A percentile compares a stretch with the other conserved stretches of the same genome.
Evolutionary conservation across 352 stramenopile genomes (phyloP).

Genomic region (Aphanomyces invadans): DNA sequence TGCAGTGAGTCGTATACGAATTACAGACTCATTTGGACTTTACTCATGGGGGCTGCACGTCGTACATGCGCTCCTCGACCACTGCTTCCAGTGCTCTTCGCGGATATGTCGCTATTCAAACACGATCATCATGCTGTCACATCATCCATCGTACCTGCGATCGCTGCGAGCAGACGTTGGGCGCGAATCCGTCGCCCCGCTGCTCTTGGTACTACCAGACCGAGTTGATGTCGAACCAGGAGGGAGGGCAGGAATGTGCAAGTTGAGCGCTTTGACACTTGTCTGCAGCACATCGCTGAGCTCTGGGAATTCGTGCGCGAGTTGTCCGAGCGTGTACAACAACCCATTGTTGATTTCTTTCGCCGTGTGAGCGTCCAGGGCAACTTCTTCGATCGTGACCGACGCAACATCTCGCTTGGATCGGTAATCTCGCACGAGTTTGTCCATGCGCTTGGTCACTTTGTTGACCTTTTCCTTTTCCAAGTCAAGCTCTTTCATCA

Average conservation of each 20-base stretch:
- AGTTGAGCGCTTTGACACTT: slow-evolving; percentile 59
- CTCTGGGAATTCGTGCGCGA: slow-evolving; percentile 91
- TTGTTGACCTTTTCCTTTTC: slow-evolving; percentile 65
- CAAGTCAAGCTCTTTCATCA: slow-evolving; percentile 58
- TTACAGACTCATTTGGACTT: slow-evolving; percentile 16
- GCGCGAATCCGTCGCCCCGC: slow-evolving; percentile 28
- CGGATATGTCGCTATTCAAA: background rate
- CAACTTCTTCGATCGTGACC: slow-evolving; percentile 68
- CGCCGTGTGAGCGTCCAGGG: slow-evolving; percentile 63
- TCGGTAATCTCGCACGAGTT: slow-evolving; percentile 50
- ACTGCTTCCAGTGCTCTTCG: background rate
- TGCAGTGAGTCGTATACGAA: background rate
- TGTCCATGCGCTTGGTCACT: slow-evolving; percentile 61
- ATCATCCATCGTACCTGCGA: slow-evolving; percentile 46
- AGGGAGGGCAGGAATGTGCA: slow-evolving; percentile 70
- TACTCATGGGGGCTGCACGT: background rate
- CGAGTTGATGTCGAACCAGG: slow-evolving; percentile 47
- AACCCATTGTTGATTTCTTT: slow-evolving; percentile 83
- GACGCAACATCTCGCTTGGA: slow-evolving; percentile 31
- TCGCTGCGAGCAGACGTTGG: slow-evolving; percentile 61
- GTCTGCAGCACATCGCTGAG: slow-evolving; percentile 74
- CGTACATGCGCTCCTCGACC: background rate
- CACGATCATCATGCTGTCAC: no score
- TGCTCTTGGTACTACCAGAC: slow-evolving; percentile 25
- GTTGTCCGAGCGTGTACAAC: slow-evolving; percentile 87